Evolutionary conservation across 768 basidiomycete species (phyloP).

Genomic region (Boletus subparvulus): DNA sequence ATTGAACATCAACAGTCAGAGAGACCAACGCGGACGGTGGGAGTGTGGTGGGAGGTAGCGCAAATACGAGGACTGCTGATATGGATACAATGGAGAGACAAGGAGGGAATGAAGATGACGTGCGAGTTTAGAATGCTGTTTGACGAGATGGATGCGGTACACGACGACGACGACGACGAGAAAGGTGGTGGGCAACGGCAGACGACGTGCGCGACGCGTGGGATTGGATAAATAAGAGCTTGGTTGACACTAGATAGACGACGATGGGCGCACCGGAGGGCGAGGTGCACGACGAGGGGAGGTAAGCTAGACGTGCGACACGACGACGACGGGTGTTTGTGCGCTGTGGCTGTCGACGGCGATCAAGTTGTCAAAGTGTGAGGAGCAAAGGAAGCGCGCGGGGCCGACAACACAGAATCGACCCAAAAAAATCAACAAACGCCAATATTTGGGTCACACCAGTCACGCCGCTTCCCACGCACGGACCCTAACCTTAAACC

Average conservation of each 20-base stretch:
- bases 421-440: slow-evolving; percentile 41
- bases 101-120: slow-evolving; percentile 25
- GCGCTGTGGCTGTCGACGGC: slow-evolving; percentile 48
- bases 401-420: slow-evolving; percentile 43
- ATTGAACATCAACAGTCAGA: slow-evolving; percentile 46
- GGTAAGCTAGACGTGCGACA: slow-evolving; percentile 31
- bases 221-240: slow-evolving; percentile 37
- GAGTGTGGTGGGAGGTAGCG: slow-evolving; percentile 35
- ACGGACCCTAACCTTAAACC: slow-evolving; percentile 44
- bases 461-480: slow-evolving; percentile 39
- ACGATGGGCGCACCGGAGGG: slow-evolving; percentile 24
- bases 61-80: slow-evolving; percentile 37
- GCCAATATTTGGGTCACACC: slow-evolving; percentile 40
- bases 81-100: slow-evolving; percentile 43
- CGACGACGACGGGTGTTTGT: slow-evolving; percentile 41
- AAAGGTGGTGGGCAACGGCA: slow-evolving; percentile 16
- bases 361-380: slow-evolving; percentile 47
- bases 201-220: slow-evolving; percentile 51
- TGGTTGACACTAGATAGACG: slow-evolving; percentile 23
- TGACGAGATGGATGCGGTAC: slow-evolving; percentile 28
- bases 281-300: slow-evolving; percentile 19
- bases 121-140: slow-evolving; percentile 30
- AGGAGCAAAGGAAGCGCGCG: slow-evolving; percentile 46
- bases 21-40: slow-evolving; percentile 28
- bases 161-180: slow-evolving; percentile 27